phyloP scores from a whole-genome alignment of 2,329 filamentous ascomycete genomes.

The Colletotrichum filicis region DNA sequence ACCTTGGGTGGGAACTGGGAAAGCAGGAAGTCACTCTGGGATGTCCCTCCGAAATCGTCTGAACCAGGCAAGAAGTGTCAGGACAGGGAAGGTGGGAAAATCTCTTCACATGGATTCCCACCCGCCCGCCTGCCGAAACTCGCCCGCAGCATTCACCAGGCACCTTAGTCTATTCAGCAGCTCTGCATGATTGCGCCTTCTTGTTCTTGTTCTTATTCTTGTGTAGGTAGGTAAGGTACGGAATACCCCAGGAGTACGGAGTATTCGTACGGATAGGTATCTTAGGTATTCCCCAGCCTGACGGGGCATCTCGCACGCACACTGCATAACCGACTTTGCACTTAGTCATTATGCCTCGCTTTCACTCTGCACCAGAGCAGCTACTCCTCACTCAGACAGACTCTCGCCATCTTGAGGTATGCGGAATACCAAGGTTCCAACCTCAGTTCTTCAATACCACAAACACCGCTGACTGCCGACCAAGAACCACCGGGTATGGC shows the following conservation, averaged over 20 bases:
- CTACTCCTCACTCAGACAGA: not conserved
- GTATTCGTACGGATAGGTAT: no score
- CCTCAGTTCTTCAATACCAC: not conserved
- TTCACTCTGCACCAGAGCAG: no score
- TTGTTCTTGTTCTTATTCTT: no score
- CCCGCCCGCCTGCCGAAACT: not conserved
- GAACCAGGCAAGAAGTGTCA: not conserved
- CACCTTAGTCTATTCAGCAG: no score
- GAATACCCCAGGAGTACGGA: no score
- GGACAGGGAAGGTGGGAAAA: constrained; percentile 32
- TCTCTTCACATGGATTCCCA: constrained; percentile 31
- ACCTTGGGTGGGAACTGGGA: no score
- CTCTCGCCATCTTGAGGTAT: not conserved
- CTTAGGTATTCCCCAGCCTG: not conserved
- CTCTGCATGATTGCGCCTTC: no score
- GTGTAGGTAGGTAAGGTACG: no score
- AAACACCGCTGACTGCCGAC: not conserved
- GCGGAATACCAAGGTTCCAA: not conserved
- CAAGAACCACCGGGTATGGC: not conserved
- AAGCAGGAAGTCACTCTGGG: not conserved
- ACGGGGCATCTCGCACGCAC: not conserved
- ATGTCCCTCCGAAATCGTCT: not conserved
- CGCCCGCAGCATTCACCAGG: no score
- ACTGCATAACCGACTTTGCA: not conserved
- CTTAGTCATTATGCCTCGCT: not conserved